Base-by-base conservation (phyloP, 1,284 basidiomycete genomes). In the Trichosporon asahii region DNA sequence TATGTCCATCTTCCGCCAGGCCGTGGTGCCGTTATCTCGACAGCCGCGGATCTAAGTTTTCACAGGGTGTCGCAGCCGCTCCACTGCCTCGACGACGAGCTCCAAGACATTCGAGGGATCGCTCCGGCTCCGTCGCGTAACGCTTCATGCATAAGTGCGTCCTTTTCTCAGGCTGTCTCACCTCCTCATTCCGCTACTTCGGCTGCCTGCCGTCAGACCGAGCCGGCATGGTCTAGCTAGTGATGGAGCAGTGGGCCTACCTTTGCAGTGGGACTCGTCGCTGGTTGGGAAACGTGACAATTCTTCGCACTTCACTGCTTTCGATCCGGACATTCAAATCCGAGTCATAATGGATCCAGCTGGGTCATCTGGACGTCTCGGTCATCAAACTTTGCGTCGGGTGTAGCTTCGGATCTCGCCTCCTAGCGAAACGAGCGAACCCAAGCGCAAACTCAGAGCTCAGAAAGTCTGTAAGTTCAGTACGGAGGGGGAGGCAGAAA, bases 111-210 rank as follows among this genome's bases (percentile, higher is more conserved):
- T 18, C 40, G 21, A 23, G 12, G n/a, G 21, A 5, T 0, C 7
- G 25, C 23, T 8, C 23, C 49, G 49, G 49, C 49, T 53, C 49
- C 49, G 11, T 53, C 21, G 49, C 49, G 49, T 53, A 53, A 53
- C 49, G 49, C 49, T 53, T 53, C 49, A 53, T 53, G 49, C 49
- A 53, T 53, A 53, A 53, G n/a, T 53, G 49, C 21, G 49, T 23
- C 8, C n/a, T 33, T 25, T 53, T 53, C 49, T 53, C 23, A 44
- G 49, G 21, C 8, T 23, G 46, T 49, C 31, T 33, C 31, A 33
- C 35, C 12, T 14, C 35, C 12, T 14, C 35, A 37, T 2, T 12
- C 14, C 11, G 35, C 35, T 37, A 12, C 9, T 18, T 46, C 44
- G 21, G 44, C 44, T n/a, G 44, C 7, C 18, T 21, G 49, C 49